Percentiles rank a stretch among this genome's conserved stretches.
These are phyloP conservation scores for Saccharomycodes ludwigii DNA, from an alignment of 805 yeast genomes.

Conservation along the genomic window DNA sequence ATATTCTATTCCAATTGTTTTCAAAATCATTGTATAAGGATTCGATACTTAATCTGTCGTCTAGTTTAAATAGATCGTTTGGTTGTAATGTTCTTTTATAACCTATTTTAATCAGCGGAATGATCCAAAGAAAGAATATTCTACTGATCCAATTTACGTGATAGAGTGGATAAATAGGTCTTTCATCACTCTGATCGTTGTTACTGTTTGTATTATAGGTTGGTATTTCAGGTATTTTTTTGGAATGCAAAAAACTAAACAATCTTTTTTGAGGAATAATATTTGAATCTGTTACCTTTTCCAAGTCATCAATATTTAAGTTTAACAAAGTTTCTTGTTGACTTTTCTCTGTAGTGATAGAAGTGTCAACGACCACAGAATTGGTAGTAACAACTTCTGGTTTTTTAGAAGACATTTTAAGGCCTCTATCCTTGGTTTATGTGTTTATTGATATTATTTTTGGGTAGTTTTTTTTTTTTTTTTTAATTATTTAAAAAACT, in stretches of 20 bases:
- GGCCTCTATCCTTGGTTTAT: too few species aligned
- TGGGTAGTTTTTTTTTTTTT: too few species aligned
- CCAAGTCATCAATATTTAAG: conserved; percentile 24
- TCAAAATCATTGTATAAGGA: conserved; percentile 23
- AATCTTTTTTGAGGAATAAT: conserved; percentile 4
- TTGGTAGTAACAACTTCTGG: too few species aligned
- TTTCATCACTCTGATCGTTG: too few species aligned
- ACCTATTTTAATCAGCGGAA: conserved; percentile 44
- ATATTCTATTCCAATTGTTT: conserved; percentile 12
- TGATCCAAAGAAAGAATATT: conserved; percentile 46
- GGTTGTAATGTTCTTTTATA: conserved; percentile 50
- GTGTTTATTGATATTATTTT: too few species aligned
- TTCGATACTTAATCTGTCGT: conserved; percentile 26
- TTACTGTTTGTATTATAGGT: too few species aligned
- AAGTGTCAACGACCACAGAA: too few species aligned
- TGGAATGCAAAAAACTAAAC: conserved; percentile 20
- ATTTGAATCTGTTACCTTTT: conserved; percentile 24
- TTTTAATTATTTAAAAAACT: too few species aligned
- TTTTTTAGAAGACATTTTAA: too few species aligned
- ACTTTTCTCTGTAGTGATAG: too few species aligned
- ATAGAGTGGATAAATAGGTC: conserved; percentile 37
- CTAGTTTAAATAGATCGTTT: conserved; percentile 36
- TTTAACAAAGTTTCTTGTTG: too few species aligned
- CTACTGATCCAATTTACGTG: conserved; percentile 29
- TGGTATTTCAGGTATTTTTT: conserved; percentile 36